Evolutionary conservation across 306 rosid genomes (phyloP).

Genomic region (Pterocarpus santalinus): DNA sequence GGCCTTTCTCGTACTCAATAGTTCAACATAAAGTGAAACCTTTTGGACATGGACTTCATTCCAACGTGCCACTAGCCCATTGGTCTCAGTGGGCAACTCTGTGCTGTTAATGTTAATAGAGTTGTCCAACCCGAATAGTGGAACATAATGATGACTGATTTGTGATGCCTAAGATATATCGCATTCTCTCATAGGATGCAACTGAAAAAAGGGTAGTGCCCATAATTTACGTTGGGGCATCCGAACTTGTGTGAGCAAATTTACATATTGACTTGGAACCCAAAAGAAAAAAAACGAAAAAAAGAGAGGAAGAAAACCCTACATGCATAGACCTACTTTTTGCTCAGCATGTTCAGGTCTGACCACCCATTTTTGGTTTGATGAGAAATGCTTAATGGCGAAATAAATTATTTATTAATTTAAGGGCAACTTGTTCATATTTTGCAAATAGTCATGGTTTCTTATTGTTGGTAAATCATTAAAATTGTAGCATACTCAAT

Average conservation of each 20-base stretch:
- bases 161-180: constrained; percentile 8
- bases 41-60: constrained; percentile 26
- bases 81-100: constrained; percentile 17
- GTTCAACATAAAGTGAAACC: constrained; percentile 13
- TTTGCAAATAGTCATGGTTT: not conserved
- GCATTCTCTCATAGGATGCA: constrained; percentile 43
- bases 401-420: not conserved
- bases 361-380: not conserved
- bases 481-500: constrained; percentile 32
- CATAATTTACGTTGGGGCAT: not conserved
- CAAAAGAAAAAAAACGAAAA: too few relatives aligned
- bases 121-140: constrained; percentile 36
- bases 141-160: constrained; percentile 42
- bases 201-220: not conserved
- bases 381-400: not conserved
- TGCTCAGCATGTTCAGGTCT: not conserved
- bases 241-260: not conserved
- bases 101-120: constrained; percentile 9
- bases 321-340: too few relatives aligned
- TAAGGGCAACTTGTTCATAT: not conserved
- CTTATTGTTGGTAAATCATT: not conserved
- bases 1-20: not conserved
- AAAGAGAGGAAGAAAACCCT: too few relatives aligned
- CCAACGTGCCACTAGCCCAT: constrained; percentile 12
- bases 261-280: not conserved